Evolutionary conservation across 2,329 filamentous ascomycete species (phyloP).

Genomic region (Pestalotiopsis sp.): DNA sequence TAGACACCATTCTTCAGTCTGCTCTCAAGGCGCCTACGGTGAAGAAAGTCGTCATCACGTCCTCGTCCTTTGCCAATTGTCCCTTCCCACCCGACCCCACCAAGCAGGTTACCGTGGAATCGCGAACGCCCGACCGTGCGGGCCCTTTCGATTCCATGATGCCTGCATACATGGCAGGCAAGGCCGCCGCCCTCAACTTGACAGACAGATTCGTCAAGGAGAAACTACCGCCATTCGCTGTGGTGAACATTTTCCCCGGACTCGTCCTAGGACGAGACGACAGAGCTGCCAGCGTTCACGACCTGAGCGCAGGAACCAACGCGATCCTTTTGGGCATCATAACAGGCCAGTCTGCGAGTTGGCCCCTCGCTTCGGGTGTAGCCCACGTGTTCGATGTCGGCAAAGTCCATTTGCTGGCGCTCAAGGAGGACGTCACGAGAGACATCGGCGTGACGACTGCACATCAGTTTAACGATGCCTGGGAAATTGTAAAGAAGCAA

Average conservation of each 20-base stretch:
- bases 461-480: constrained; percentile 16
- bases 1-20: constrained; percentile 36
- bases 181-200: constrained; percentile 15
- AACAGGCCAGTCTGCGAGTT: neutral
- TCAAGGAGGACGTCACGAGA: neutral
- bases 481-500: constrained; percentile 12
- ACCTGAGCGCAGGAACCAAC: neutral
- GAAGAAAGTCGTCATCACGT: constrained; percentile 44
- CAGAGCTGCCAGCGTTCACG: neutral
- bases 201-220: constrained; percentile 14
- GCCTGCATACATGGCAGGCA: constrained; percentile 15
- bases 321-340: neutral
- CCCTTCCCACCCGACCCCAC: constrained; percentile 13
- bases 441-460: neutral
- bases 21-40: constrained; percentile 34
- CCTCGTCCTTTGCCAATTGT: constrained; percentile 26
- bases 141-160: constrained; percentile 15
- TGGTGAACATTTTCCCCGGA: constrained; percentile 15
- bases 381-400: neutral
- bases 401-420: neutral
- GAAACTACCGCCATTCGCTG: constrained; percentile 3
- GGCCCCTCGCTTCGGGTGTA: neutral
- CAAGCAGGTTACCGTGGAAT: constrained; percentile 9
- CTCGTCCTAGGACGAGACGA: constrained; percentile 16
- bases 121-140: constrained; percentile 11